Percentiles rank a stretch among this genome's conserved stretches.
Evolutionary conservation across 2,329 filamentous ascomycete genomes (phyloP).

Genomic region (Ophiostoma tasmaniense): DNA sequence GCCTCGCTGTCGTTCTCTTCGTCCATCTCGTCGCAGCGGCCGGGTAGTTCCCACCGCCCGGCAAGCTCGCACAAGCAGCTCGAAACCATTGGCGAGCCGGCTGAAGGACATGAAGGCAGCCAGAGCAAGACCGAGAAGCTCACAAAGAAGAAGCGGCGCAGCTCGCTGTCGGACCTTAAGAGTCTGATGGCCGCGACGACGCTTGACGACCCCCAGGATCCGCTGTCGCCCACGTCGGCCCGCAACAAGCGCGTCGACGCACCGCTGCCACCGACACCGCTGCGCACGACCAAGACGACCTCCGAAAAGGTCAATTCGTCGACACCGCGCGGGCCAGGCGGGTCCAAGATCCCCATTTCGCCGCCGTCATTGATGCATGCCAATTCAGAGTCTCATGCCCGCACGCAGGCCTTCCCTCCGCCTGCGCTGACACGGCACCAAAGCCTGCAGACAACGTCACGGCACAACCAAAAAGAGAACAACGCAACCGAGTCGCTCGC

Average conservation of each 20-base stretch:
- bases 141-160: constrained; percentile 74
- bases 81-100: constrained; percentile 52
- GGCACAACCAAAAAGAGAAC: constrained; percentile 33
- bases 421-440: background rate
- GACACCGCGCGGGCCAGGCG: constrained; percentile 33
- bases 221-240: background rate
- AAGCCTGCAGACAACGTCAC: constrained; percentile 31
- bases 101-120: constrained; percentile 19
- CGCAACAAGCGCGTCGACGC: constrained; percentile 21
- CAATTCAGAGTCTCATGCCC: background rate
- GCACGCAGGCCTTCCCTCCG: background rate
- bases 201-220: constrained; percentile 36
- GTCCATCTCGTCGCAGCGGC: constrained; percentile 16
- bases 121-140: constrained; percentile 26
- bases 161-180: constrained; percentile 79
- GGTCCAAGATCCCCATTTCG: constrained; percentile 46
- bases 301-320: constrained; percentile 49
- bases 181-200: constrained; percentile 53
- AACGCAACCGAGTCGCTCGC: constrained; percentile 20
- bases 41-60: constrained; percentile 36
- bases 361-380: constrained; percentile 32
- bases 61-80: constrained; percentile 46
- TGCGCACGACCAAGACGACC: constrained; percentile 45
- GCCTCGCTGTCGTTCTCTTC: constrained; percentile 13
- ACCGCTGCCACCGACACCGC: constrained; percentile 26